Conservation (phyloP, 2,329 filamentous ascomycete genomes). For the Cylindrodendrum hubeiense region DNA sequence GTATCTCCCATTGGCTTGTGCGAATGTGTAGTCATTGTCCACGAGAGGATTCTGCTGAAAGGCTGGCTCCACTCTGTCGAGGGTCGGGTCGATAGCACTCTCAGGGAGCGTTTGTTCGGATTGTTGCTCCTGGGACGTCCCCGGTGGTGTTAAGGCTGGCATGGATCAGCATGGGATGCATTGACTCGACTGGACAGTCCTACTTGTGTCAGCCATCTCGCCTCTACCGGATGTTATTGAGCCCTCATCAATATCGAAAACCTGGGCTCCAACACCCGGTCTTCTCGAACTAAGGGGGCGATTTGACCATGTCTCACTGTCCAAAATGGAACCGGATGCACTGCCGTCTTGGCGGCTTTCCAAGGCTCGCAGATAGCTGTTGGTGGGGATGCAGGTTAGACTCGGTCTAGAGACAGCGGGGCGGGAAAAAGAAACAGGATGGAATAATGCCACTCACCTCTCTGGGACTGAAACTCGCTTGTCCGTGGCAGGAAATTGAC, state of each 20-base stretch:
- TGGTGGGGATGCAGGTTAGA: neutral
- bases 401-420: neutral
- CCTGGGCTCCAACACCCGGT: neutral
- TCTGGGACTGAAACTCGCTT: constrained; percentile 43
- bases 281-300: neutral
- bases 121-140: constrained; percentile 27
- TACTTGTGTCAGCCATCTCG: constrained; percentile 3
- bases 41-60: constrained; percentile 43
- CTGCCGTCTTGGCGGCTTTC: constrained; percentile 35
- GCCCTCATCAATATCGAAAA: neutral
- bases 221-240: neutral
- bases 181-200: neutral
- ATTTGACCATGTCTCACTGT: neutral
- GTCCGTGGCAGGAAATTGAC: constrained; percentile 39
- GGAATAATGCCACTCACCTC: constrained; percentile 20
- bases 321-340: neutral
- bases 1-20: constrained; percentile 35
- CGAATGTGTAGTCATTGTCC: constrained; percentile 42
- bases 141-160: constrained; percentile 7
- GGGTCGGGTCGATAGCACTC: constrained; percentile 10
- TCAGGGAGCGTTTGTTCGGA: neutral
- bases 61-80: constrained; percentile 34
- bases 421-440: neutral
- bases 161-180: neutral
- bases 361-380: constrained; percentile 40